Evolutionary conservation across 148 eudicot genomes (phyloP).

Genomic region (Cornus florida): DNA sequence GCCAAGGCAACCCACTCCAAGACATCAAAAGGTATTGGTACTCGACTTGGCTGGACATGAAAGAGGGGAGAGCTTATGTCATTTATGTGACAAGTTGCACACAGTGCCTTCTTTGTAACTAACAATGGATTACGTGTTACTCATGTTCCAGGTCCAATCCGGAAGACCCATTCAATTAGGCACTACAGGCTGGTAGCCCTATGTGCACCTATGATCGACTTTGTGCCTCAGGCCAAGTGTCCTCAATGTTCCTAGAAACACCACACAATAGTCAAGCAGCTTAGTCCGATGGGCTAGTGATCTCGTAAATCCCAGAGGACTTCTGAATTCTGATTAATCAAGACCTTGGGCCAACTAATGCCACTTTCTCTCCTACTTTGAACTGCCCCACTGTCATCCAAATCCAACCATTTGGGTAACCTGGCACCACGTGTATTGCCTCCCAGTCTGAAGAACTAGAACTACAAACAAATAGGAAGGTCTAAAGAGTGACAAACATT

Average conservation of each 20-base stretch:
- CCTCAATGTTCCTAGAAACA: not conserved
- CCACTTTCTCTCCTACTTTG: not conserved
- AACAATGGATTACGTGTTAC: no score
- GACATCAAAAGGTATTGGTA: not conserved
- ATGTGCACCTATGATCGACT: no score
- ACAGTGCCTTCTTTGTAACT: not conserved
- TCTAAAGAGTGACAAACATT: not conserved
- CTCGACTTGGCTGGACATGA: not conserved
- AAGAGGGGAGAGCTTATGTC: not conserved
- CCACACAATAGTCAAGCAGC: not conserved
- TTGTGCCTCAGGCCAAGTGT: no score
- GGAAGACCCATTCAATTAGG: not conserved
- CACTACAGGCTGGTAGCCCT: not conserved
- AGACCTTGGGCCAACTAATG: not conserved
- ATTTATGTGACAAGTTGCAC: not conserved
- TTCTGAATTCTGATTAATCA: no score
- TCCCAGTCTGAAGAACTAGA: not conserved
- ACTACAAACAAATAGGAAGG: not conserved
- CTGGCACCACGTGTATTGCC: not conserved
- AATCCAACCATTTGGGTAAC: not conserved
- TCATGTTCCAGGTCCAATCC: not conserved
- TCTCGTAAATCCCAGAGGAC: no score
- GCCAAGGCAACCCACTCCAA: not conserved
- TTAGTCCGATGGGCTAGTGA: not conserved
- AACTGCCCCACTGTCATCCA: not conserved